Conservation (phyloP, 2,329 filamentous ascomycete species). For the Claviceps sp. region DNA sequence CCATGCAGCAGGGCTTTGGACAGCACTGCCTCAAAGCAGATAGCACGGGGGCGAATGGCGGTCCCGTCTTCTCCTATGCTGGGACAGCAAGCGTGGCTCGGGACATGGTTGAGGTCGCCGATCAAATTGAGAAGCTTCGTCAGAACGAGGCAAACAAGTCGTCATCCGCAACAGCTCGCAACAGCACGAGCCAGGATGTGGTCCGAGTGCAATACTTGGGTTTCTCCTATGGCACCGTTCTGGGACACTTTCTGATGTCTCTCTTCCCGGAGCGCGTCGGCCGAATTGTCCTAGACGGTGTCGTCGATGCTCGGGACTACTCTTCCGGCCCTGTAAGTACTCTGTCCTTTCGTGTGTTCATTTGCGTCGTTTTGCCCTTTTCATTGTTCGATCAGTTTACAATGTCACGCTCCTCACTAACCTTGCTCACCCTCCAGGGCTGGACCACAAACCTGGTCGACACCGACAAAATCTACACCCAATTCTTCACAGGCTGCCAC, state of each 20-base stretch:
- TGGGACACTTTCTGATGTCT: constrained; percentile 13
- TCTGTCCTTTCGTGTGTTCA: too few relatives aligned
- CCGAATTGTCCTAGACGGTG: constrained; percentile 23
- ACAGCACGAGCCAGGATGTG: neutral
- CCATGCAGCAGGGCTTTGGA: constrained; percentile 10
- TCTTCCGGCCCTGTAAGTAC: constrained; percentile 15
- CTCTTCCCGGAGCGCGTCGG: constrained; percentile 17
- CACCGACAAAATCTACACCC: constrained; percentile 15
- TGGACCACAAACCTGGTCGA: constrained; percentile 21
- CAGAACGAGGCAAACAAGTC: neutral
- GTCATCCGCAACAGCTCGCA: neutral
- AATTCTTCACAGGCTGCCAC: constrained; percentile 21
- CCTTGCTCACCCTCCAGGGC: neutral
- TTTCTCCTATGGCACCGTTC: constrained; percentile 25
- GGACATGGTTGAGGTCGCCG: constrained; percentile 6
- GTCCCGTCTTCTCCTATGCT: constrained; percentile 14
- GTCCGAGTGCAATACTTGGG: constrained; percentile 30
- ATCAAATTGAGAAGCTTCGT: constrained; percentile 5
- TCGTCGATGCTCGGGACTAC: constrained; percentile 18
- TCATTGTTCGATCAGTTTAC: neutral
- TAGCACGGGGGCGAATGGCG: constrained; percentile 2
- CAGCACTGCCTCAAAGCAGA: constrained; percentile 12
- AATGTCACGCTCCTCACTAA: neutral
- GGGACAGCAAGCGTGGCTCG: constrained; percentile 7
- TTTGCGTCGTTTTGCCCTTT: neutral